Evolutionary conservation across 139 green algal genomes (phyloP).

Genomic region (Picochlorum sp.): DNA sequence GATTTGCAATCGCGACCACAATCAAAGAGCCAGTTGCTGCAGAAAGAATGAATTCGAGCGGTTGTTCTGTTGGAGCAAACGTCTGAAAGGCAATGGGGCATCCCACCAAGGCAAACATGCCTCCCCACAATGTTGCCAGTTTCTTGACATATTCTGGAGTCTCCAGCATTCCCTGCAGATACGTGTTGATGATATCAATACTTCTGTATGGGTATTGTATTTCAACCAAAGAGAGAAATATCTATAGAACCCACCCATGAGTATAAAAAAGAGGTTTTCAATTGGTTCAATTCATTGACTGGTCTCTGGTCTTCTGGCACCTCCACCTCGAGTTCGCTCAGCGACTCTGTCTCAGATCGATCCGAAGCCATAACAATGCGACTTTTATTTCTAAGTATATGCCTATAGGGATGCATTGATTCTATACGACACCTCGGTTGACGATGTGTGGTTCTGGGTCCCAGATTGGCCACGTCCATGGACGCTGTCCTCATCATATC

Average conservation of each 20-base stretch:
- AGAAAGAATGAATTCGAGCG: constrained; percentile 50
- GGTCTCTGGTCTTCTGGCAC: constrained; percentile 74
- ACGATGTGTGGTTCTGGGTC: no score
- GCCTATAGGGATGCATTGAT: no score
- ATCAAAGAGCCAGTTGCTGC: constrained; percentile 46
- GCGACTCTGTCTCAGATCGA: constrained; percentile 4
- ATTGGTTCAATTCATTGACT: constrained; percentile 65
- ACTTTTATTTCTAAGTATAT: no score
- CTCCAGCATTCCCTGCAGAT: constrained; percentile 49
- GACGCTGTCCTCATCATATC: neutral
- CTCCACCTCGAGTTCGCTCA: constrained; percentile 43
- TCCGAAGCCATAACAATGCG: no score
- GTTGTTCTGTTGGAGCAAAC: constrained; percentile 61
- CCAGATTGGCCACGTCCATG: neutral
- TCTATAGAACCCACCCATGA: constrained; percentile 40
- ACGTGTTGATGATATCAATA: no score
- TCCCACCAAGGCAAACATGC: constrained; percentile 53
- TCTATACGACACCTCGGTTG: no score
- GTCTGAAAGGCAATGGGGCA: constrained; percentile 73
- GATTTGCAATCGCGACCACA: constrained; percentile 57
- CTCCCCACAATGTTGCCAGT: constrained; percentile 43
- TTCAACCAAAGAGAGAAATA: no score
- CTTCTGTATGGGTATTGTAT: no score
- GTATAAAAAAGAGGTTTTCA: constrained; percentile 63
- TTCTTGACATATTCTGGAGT: constrained; percentile 42